Evolutionary conservation across 1,284 basidiomycete genomes (phyloP), one percentile per base, ranked within the genome.

Genomic region (Cryptococcus maquisensis): DNA sequence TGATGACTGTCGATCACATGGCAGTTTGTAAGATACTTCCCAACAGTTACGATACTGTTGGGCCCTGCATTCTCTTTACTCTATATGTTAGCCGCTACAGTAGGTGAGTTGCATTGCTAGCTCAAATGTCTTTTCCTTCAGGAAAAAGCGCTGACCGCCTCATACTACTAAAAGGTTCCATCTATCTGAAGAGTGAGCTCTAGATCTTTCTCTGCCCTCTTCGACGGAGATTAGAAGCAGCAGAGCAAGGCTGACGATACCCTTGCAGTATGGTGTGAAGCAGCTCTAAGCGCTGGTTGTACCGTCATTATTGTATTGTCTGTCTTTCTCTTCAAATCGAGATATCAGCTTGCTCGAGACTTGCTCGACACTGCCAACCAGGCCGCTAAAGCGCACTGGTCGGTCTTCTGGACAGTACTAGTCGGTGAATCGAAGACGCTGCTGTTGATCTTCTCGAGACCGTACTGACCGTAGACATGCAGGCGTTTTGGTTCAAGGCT

Each of bases 401-500:
- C 56, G 9, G 52, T 57, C 13, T 57, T 57, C 49, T 51, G 51
- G 51, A 50, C 47, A n/a, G 56, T 57, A 6, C 37, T 54, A 2
- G 28, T 50, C 4, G 56, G 56, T 57, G n/a, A 38, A 42, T 48
- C 13, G 15, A 20, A 6, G 20, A 8, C 32, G 12, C 12, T 8
- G 2, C 16, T 18, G n/a, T 16, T n/a, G 13, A 12, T 26, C 37
- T 21, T 32, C 28, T 13, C 20, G 10, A 6, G 15, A 24, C 37
- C 18, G 32, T 39, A 8, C n/a, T 40, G 26, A n/a, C 16, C 12
- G 40, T 10, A n/a, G 7, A 32, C 41, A 2, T 20, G 10, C 8
- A 57, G 56, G 56, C 16, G 23, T 47, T 4, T 21, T 57, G 32
- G 52, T 49, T 10, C 47, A 52, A 41, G 48, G 51, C 2, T 3